These are phyloP conservation scores for Fusarium miscanthi DNA, from an alignment of 2,329 filamentous ascomycete genomes.

Conservation along the genomic window DNA sequence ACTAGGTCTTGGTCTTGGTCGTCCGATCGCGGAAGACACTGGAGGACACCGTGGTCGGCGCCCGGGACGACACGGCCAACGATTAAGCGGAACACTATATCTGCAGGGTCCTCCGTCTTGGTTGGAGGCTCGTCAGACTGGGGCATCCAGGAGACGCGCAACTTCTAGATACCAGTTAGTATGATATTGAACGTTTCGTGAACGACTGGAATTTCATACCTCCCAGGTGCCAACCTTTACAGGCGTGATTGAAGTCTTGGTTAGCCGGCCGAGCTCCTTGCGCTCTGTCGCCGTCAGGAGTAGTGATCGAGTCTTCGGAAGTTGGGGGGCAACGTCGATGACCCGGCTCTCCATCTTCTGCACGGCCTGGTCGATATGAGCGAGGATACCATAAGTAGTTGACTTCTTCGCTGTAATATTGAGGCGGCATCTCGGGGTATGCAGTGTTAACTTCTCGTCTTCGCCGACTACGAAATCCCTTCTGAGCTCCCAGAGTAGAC, in stretches of 20 bases:
- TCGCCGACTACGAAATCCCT: conserved; percentile 48
- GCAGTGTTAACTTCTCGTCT: conserved; percentile 46
- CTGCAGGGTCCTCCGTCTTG: conserved; percentile 53
- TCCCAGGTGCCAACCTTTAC: conserved; percentile 15
- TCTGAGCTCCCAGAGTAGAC: conserved; percentile 45
- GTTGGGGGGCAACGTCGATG: conserved; percentile 42
- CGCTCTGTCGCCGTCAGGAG: conserved; percentile 40
- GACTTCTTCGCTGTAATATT: conserved; percentile 48
- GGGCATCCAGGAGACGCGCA: conserved; percentile 58
- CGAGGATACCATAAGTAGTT: conserved; percentile 49
- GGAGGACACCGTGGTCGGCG: conserved; percentile 18
- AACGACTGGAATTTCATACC: conserved; percentile 31
- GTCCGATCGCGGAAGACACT: conserved; percentile 36
- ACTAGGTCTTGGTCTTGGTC: conserved; percentile 2
- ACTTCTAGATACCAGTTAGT: conserved; percentile 40
- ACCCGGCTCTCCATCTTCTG: conserved; percentile 42
- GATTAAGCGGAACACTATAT: conserved; percentile 60
- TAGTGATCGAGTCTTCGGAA: conserved; percentile 3
- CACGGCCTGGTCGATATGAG: conserved; percentile 50
- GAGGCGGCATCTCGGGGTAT: conserved; percentile 38
- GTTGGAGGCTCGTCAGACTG: conserved; percentile 32
- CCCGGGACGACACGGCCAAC: conserved; percentile 40
- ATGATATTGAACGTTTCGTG: not conserved
- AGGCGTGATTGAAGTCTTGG: conserved; percentile 47
- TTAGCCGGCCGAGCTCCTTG: conserved; percentile 48